Base-by-base conservation (phyloP, 2,329 filamentous ascomycete species). In the Colletotrichum coccodes region DNA sequence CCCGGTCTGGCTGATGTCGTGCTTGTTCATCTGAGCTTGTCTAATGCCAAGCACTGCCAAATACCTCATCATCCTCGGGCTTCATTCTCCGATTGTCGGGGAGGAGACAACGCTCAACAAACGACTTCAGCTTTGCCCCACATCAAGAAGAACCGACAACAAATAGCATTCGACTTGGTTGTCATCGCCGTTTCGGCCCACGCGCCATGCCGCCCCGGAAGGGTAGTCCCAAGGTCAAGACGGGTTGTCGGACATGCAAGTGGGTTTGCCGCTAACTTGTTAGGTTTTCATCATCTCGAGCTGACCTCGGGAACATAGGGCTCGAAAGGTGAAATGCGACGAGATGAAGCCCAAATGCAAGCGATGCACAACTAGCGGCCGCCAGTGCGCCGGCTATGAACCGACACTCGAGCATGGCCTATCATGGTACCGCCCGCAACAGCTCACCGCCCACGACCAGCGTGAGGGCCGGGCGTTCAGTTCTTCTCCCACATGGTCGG, bases 281-380 rank as follows among this genome's bases (percentile, higher is more conserved):
- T n/a, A 23, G 23, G 47, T 42, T 38, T 46, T 12, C 3, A 12
- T 14, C 9, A 26, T 46, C 42, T 14, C 21, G 42, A 49, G 44
- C 23, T 60, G 14, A 26, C 36, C 28, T 11, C 11, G 7, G 23
- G 9, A 34, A 36, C 26, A 61, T 18, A 88, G 85, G 76, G 82
- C 85, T 52, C 84, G 86, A 61, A 85, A 86, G 68, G 82, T 89
- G 53, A 89, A 88, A 75, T 89, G 86, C 74, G 86, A 88, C 70
- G 86, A 89, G 75, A 78, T 76, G n/a, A 87, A 85, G 62, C 86
- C 87, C 1, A 78, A 76, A 44, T 90, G 87, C 72, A 76, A 81
- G 44, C 83, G 85, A 67, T 89, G 87, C 73, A 82, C 82, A 28
- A 85, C 83, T 56, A 88, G 86, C 3, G 86, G 87, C 21, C 82